These are phyloP conservation scores for Jacaranda copaia DNA, from an alignment of 257 asterid species.

Conservation along the genomic window DNA sequence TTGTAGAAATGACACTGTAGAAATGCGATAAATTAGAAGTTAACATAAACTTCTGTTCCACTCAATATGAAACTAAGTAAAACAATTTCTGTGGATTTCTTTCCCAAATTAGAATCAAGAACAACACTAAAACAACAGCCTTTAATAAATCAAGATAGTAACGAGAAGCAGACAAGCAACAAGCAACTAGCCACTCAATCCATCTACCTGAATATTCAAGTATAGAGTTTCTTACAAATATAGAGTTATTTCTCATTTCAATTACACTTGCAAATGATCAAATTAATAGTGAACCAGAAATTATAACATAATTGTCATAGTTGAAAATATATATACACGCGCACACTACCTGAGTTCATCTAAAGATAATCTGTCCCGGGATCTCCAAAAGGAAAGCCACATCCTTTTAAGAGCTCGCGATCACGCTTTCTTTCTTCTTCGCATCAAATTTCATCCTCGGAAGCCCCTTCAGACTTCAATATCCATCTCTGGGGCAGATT, in stretches of 20 bases:
- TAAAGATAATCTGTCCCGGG: constrained; percentile 89
- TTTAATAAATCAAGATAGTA: constrained; percentile 7
- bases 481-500: background rate
- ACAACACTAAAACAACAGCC: constrained; percentile 3
- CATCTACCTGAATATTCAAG: constrained; percentile 25
- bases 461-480: constrained; percentile 34
- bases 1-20: constrained; percentile 18
- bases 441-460: constrained; percentile 54
- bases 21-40: background rate
- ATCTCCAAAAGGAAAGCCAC: constrained; percentile 98
- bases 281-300: constrained; percentile 25
- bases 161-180: constrained; percentile 8
- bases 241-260: constrained; percentile 27
- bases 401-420: constrained; percentile 64
- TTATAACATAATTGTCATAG: constrained; percentile 15
- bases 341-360: constrained; percentile 85
- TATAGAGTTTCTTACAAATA: background rate
- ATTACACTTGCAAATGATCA: constrained; percentile 6
- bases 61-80: constrained; percentile 7
- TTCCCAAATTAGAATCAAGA: background rate
- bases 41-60: background rate
- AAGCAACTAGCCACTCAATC: constrained; percentile 28
- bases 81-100: constrained; percentile 9
- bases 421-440: constrained; percentile 46
- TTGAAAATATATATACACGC: background rate